Evolutionary conservation across 768 basidiomycete species (phyloP), one percentile per base, ranked within the genome.

Genomic region (Nidularia pulvinata): DNA sequence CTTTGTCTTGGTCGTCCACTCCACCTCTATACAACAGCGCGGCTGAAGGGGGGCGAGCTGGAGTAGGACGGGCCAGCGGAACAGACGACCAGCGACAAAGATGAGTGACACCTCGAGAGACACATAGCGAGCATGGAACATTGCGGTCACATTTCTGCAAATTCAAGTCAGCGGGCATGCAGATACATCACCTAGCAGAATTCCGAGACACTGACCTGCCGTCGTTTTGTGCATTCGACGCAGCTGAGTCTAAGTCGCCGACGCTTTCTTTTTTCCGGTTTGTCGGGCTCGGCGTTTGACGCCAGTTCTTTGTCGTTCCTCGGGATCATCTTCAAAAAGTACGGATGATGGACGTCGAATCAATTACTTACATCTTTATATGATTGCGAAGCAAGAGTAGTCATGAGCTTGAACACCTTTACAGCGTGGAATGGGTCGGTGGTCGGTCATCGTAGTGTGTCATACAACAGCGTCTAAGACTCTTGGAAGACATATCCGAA

Each of bases 201-300:
- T 9, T 39, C 37, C 9, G 9, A 39, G 19, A 14, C 48, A 63
- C 73, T 56, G 57, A 79, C 80, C 70, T 82, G 81, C 52, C 81
- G 70, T 48, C 81, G 72, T 60, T 80, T 81, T 1, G 82, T 79
- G 58, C 81, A 83, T 59, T 82, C 81, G 6, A 82, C 76, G 57
- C 82, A 83, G 59, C 79, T 80, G 34, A 81, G 65, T 44, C 80
- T 73, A 52, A 80, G 70, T 14, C 81, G 68, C 55, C 76, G 64
- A 7, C 80, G 71, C 16, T 78, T 79, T 63, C 78, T 80, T 67
- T 82, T 83, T 57, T 73, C 75, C 56, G n/a, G n/a, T n/a, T n/a
- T n/a, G n/a, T n/a, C n/a, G n/a, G n/a, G n/a, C n/a, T n/a, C n/a
- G n/a, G n/a, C n/a, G n/a, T n/a, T n/a, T n/a, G n/a, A n/a, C n/a